Percentiles rank a stretch among this genome's conserved stretches.
Conservation (phyloP, 2,329 filamentous ascomycete species). For the Clonostachys rosea region DNA sequence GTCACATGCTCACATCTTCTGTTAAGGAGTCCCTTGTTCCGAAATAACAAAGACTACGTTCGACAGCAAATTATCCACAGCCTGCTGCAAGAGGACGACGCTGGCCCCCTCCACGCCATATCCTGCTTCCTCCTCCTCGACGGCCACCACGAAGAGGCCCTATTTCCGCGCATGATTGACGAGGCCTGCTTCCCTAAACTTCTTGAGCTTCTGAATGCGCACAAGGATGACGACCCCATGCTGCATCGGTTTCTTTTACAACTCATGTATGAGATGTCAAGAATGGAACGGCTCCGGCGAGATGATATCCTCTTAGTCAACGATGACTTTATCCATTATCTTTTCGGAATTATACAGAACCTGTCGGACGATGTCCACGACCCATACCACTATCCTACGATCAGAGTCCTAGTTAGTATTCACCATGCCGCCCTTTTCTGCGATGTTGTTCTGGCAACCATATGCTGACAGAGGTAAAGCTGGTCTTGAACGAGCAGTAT, state of each 20-base stretch:
- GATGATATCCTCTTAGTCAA: conserved; percentile 74
- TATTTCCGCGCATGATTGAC: conserved; percentile 82
- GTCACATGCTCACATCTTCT: conserved; percentile 76
- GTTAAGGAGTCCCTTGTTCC: conserved; percentile 71
- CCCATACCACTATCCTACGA: conserved; percentile 93
- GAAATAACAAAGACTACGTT: conserved; percentile 75
- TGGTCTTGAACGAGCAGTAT: conserved; percentile 97
- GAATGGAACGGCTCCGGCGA: conserved; percentile 75
- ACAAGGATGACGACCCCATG: conserved; percentile 59
- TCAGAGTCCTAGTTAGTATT: conserved; percentile 75
- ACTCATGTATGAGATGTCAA: conserved; percentile 92
- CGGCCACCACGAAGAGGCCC: conserved; percentile 70
- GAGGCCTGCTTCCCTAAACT: conserved; percentile 82
- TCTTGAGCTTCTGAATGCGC: conserved; percentile 71
- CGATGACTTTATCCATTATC: conserved; percentile 77
- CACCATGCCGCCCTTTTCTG: no score
- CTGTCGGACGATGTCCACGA: conserved; percentile 83
- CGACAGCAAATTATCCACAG: conserved; percentile 90
- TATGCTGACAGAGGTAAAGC: conserved; percentile 38
- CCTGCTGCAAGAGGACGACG: conserved; percentile 83
- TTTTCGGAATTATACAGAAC: conserved; percentile 85
- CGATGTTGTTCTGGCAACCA: neutral
- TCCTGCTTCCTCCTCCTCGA: conserved; percentile 83
- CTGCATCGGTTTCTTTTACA: conserved; percentile 81
- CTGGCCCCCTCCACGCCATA: conserved; percentile 74